These are phyloP conservation scores for Salvia miltiorrhiza DNA, from an alignment of 257 asterid genomes.

Conservation along the genomic window DNA sequence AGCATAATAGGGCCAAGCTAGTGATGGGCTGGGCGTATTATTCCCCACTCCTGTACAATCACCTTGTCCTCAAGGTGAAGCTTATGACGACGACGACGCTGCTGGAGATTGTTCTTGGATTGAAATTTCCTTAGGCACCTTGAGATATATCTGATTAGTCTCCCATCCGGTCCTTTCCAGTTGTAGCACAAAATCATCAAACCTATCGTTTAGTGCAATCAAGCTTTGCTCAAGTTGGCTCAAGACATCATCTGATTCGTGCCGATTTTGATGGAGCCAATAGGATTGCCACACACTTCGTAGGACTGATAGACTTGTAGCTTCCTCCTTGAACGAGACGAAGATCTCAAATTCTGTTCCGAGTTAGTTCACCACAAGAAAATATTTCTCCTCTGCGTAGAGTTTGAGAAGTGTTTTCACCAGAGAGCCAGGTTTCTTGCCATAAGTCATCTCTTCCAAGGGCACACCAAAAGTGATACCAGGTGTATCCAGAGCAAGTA, in stretches of 20 bases:
- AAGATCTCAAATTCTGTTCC: conserved; percentile 51
- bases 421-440: conserved; percentile 50
- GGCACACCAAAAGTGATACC: conserved; percentile 66
- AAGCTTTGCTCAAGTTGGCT: conserved; percentile 61
- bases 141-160: conserved; percentile 49
- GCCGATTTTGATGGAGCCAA: conserved; percentile 73
- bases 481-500: conserved; percentile 80
- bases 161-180: conserved; percentile 72
- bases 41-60: too few species aligned
- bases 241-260: conserved; percentile 34
- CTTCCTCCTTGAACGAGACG: conserved; percentile 92
- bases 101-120: conserved; percentile 37
- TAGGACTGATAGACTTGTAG: conserved; percentile 70
- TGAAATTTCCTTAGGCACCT: conserved; percentile 66
- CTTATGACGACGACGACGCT: too few species aligned
- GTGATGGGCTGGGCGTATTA: too few species aligned
- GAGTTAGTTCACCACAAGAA: conserved; percentile 56
- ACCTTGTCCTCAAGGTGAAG: too few species aligned
- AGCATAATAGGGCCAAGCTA: too few species aligned
- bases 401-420: conserved; percentile 48
- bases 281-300: conserved; percentile 90
- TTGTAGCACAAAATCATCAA: conserved; percentile 55
- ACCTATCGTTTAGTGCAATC: conserved; percentile 43
- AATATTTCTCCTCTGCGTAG: conserved; percentile 60
- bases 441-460: conserved; percentile 69